Percentiles rank a stretch among this genome's conserved stretches.
These are phyloP conservation scores for Pleurotus tuber-regium DNA, from an alignment of 768 basidiomycete genomes.

Conservation along the genomic window DNA sequence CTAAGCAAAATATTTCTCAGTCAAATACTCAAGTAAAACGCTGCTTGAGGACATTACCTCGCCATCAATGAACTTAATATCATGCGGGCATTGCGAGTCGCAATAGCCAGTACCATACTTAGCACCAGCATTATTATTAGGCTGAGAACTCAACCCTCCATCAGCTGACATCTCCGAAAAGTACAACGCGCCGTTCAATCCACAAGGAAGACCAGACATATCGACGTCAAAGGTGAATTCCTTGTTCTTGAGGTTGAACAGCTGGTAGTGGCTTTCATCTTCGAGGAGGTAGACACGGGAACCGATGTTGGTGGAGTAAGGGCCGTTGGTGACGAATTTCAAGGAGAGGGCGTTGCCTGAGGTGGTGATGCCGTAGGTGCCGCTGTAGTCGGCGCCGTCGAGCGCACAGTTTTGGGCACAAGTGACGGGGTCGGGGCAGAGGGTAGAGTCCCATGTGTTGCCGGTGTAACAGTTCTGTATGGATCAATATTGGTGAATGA, in stretches of 20 bases:
- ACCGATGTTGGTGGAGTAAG: slow-evolving; percentile 3
- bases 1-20: slow-evolving; percentile 8
- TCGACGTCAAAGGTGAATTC: slow-evolving; percentile 65
- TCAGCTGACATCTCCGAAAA: slow-evolving; percentile 42
- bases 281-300: slow-evolving; percentile 31
- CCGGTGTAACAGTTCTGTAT: slow-evolving; percentile 34
- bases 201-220: slow-evolving; percentile 45
- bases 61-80: slow-evolving; percentile 48
- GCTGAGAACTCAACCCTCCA: slow-evolving; percentile 35
- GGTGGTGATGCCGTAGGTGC: slow-evolving; percentile 36
- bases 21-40: background rate
- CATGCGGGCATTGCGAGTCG: slow-evolving; percentile 39
- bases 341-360: slow-evolving; percentile 28
- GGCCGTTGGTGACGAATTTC: slow-evolving; percentile 32
- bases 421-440: slow-evolving; percentile 32
- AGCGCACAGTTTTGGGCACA: slow-evolving; percentile 29
- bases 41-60: slow-evolving; percentile 32
- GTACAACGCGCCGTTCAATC: slow-evolving; percentile 55
- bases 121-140: slow-evolving; percentile 42
- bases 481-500: background rate
- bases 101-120: slow-evolving; percentile 19
- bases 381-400: slow-evolving; percentile 34
- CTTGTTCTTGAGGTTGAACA: slow-evolving; percentile 48
- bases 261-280: slow-evolving; percentile 29
- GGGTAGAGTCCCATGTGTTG: slow-evolving; percentile 34